A percentile compares a stretch with the other conserved stretches of the same genome.
Conservation (phyloP, 192 early-diverging fungal genomes). For the Coemansia furcata region DNA sequence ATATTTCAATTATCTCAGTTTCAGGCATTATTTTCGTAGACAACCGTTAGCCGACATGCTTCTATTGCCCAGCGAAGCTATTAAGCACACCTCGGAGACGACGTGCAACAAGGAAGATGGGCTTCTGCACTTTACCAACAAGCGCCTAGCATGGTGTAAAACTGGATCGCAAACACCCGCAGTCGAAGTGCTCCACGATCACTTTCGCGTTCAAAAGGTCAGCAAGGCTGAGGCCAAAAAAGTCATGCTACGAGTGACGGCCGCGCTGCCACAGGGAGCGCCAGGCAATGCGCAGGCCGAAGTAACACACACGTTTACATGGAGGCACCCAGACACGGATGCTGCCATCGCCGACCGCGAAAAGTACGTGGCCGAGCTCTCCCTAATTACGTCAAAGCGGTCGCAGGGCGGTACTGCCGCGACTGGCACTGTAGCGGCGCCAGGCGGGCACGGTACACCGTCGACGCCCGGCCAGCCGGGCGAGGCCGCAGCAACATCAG, state of each 20-base stretch:
- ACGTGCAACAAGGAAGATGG: conserved; percentile 41
- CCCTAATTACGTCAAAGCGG: conserved; percentile 12
- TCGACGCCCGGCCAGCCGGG: background rate
- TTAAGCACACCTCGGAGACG: conserved; percentile 36
- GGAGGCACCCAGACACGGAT: conserved; percentile 49
- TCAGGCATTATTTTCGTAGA: background rate
- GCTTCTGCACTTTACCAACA: conserved; percentile 54
- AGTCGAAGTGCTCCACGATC: conserved; percentile 50
- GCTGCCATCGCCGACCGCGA: conserved; percentile 53
- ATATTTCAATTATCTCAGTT: background rate
- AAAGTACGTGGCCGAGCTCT: conserved; percentile 41
- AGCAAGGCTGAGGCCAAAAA: conserved; percentile 51
- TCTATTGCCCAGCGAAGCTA: conserved; percentile 25
- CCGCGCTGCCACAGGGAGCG: conserved; percentile 8
- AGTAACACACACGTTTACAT: conserved; percentile 50
- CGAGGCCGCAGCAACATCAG: conserved; percentile 7
- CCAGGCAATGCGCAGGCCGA: conserved; percentile 37
- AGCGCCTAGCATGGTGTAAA: conserved; percentile 58
- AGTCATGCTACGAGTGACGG: conserved; percentile 58
- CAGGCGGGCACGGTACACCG: conserved; percentile 3
- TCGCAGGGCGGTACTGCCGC: background rate
- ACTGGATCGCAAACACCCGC: conserved; percentile 43
- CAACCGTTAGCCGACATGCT: conserved; percentile 3
- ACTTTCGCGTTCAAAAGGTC: conserved; percentile 41
- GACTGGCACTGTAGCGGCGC: background rate